These are phyloP conservation scores for Aspergillus piperis DNA, from an alignment of 2,329 filamentous ascomycete species.

Conservation along the genomic window DNA sequence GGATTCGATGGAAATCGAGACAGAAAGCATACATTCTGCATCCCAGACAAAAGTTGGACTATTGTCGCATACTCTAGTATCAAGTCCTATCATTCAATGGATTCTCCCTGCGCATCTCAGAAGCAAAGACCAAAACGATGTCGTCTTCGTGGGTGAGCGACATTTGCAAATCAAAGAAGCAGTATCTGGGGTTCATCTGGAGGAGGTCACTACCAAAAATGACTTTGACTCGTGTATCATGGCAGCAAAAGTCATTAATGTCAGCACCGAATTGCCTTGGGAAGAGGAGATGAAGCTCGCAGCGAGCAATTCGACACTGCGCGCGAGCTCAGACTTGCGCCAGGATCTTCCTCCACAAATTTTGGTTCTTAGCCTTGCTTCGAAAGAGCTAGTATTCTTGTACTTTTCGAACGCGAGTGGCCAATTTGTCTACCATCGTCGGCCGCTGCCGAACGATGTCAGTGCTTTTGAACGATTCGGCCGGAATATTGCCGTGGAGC, in stretches of 20 bases:
- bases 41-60: conserved; percentile 64
- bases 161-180: conserved; percentile 81
- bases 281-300: conserved; percentile 33
- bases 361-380: conserved; percentile 73
- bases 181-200: conserved; percentile 63
- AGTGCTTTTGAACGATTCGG: conserved; percentile 58
- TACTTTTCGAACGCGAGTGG: conserved; percentile 58
- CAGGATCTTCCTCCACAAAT: conserved; percentile 70
- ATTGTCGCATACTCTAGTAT: conserved; percentile 74
- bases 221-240: conserved; percentile 79
- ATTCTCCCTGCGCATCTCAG: conserved; percentile 80
- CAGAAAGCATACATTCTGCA: conserved; percentile 3
- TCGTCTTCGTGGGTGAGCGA: conserved; percentile 82
- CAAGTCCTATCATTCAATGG: conserved; percentile 73
- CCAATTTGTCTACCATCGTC: conserved; percentile 63
- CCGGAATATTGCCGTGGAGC: conserved; percentile 74
- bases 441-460: conserved; percentile 60
- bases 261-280: conserved; percentile 46
- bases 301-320: conserved; percentile 11
- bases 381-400: conserved; percentile 73
- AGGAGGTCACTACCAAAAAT: conserved; percentile 72
- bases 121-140: conserved; percentile 70
- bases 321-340: conserved; percentile 12
- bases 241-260: conserved; percentile 74
- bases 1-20: conserved; percentile 21